Evolutionary conservation across 495 filamentous ascomycete genomes (phyloP).

Genomic region (Symbiotaphrina buchneri): DNA sequence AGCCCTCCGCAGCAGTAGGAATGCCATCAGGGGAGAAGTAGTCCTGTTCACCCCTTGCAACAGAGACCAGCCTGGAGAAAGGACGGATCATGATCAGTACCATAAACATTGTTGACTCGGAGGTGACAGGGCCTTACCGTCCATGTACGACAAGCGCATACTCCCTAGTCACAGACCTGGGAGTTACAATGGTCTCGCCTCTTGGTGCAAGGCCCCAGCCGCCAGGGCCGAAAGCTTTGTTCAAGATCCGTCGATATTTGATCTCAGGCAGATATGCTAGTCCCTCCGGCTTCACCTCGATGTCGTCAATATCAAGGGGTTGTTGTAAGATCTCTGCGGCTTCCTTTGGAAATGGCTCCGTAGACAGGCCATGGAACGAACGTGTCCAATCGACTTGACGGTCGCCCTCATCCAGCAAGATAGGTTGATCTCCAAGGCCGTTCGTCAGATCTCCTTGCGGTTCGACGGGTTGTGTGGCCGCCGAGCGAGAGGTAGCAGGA

Average conservation of each 20-base stretch:
- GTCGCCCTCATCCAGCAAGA: constrained; percentile 18
- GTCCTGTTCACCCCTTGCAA: constrained; percentile 84
- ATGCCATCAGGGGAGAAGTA: constrained; percentile 87
- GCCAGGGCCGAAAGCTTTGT: constrained; percentile 79
- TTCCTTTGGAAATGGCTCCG: constrained; percentile 55
- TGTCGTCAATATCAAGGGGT: constrained; percentile 44
- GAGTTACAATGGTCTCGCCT: constrained; percentile 76
- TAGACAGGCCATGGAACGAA: constrained; percentile 75
- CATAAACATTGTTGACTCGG: too few relatives aligned
- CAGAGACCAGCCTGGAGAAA: constrained; percentile 53
- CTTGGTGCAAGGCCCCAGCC: constrained; percentile 87
- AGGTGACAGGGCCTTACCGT: constrained; percentile 31
- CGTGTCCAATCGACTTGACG: constrained; percentile 73
- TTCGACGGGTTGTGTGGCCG: too few relatives aligned
- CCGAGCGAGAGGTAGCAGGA: too few relatives aligned
- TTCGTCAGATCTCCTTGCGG: constrained; percentile 31
- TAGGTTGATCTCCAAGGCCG: constrained; percentile 27
- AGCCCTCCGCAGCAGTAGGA: constrained; percentile 91
- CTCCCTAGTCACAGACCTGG: constrained; percentile 76
- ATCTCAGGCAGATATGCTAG: constrained; percentile 96
- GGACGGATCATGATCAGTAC: constrained; percentile 2
- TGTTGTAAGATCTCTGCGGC: constrained; percentile 45
- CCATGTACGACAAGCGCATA: constrained; percentile 83
- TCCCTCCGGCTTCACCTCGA: constrained; percentile 93
- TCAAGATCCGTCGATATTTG: constrained; percentile 87